Base-by-base conservation (phyloP, 495 filamentous ascomycete species). In the Hypoxylon cercidicola region DNA sequence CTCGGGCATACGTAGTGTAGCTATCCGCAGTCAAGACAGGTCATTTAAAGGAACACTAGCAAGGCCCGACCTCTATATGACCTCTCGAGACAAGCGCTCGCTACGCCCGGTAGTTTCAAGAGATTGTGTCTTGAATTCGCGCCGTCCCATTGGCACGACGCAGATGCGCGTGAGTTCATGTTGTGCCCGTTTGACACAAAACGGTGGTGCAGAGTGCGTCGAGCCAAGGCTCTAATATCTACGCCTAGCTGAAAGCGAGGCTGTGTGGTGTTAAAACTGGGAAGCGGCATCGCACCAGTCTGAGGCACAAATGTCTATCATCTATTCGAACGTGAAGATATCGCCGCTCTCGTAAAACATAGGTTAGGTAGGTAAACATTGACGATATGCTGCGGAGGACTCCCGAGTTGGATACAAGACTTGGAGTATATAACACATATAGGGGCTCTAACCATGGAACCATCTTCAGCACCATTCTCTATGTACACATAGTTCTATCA, bases 171-270 rank as follows among this genome's bases (percentile, higher is more conserved):
- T 50, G 6, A 11, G 2, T 43, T 43, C 12, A 51, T 56, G 46
- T 18, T 20, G 55, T 66, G 46, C 13, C 12, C 43, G 19, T 5
- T 35, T 68, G 56, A 55, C 60, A 59, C 58, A 58, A 51, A 72
- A 70, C 56, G 60, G 64, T 72, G 1, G 64, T 68, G 67, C 70
- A 72, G 64, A 52, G 46, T 60, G 60, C 54, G 55, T 67, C 62
- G 51, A 47, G 23, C 49, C 54, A 63, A 59, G 57, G 21, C 41
- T 45, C 49, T 23, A 46, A 34, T 39, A 21, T 40, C n/a, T 13
- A 30, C 32, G 19, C 53, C 13, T 4, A 62, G 49, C 66, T 56
- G 61, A 53, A 60, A 20, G 16, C 25, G 50, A 55, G 66, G 55
- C 66, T 62, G 34, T 44, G 21, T 21, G 46, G 7, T 32, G 5